Evolutionary conservation across 306 rosid species (phyloP).

Genomic region (Quercus robur): DNA sequence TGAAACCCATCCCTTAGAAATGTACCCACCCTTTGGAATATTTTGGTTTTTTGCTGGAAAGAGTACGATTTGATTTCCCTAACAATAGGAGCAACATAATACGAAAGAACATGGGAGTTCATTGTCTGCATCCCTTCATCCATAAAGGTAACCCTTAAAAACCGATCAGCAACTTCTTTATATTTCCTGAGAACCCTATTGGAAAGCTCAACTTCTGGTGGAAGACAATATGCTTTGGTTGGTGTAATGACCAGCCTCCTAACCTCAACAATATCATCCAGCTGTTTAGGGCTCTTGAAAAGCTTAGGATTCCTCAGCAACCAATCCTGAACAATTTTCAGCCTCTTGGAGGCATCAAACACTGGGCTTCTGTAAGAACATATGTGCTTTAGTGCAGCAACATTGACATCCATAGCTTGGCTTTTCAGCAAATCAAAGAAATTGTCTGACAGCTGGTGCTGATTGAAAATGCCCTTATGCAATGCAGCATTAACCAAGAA

Average conservation of each 20-base stretch:
- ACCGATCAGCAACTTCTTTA: constrained; percentile 66
- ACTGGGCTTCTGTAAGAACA: constrained; percentile 58
- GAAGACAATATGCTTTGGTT: constrained; percentile 73
- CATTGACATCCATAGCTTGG: constrained; percentile 55
- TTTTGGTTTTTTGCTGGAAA: constrained; percentile 54
- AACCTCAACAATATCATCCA: constrained; percentile 63
- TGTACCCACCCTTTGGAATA: constrained; percentile 48
- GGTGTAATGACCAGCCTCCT: constrained; percentile 86
- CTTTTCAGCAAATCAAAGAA: constrained; percentile 58
- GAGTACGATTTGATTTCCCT: constrained; percentile 58
- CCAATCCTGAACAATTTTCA: constrained; percentile 70
- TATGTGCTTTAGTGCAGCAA: constrained; percentile 78
- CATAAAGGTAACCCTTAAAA: constrained; percentile 84
- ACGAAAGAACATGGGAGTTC: constrained; percentile 50
- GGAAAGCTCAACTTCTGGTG: constrained; percentile 79
- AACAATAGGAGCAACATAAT: constrained; percentile 70
- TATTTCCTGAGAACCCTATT: constrained; percentile 73
- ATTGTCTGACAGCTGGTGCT: constrained; percentile 47
- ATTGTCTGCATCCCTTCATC: constrained; percentile 88
- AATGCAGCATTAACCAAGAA: constrained; percentile 66
- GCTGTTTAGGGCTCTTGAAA: constrained; percentile 44
- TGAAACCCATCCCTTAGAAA: constrained; percentile 60
- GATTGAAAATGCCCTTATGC: constrained; percentile 71
- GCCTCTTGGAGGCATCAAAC: constrained; percentile 53
- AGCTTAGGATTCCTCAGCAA: constrained; percentile 64